phyloP scores from a whole-genome alignment of 208 protist genomes.

The Tritrichomonas musculus region DNA sequence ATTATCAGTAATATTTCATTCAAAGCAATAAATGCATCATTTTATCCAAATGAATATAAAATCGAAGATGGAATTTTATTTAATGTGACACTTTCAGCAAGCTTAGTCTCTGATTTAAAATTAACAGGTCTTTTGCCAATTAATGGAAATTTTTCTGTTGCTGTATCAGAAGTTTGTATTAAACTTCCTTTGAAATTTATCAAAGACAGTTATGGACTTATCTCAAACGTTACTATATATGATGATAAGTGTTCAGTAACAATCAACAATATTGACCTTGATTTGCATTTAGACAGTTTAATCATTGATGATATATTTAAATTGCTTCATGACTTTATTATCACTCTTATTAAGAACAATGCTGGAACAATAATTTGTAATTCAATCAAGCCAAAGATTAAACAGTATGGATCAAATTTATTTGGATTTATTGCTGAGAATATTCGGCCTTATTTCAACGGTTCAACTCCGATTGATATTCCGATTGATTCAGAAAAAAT shows the following conservation, averaged over 20 bases:
- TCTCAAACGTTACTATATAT: neutral
- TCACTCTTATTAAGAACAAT: neutral
- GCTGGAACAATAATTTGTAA: neutral
- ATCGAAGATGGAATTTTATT: neutral
- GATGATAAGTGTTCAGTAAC: neutral
- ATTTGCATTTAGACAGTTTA: neutral
- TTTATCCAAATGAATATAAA: neutral
- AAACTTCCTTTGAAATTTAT: neutral
- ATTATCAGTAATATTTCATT: neutral
- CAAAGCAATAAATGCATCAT: neutral
- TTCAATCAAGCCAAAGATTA: neutral
- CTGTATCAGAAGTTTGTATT: neutral
- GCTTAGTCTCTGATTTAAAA: neutral
- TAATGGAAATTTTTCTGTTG: neutral
- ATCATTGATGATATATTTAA: neutral
- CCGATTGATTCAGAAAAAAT: neutral
- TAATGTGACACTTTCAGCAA: neutral
- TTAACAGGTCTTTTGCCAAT: neutral
- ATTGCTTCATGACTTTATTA: neutral
- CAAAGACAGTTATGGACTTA: neutral
- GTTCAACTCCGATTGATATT: neutral
- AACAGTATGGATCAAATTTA: neutral
- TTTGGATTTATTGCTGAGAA: neutral
- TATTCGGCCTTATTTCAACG: neutral
- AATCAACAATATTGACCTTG: neutral